Percentiles rank a stretch among this genome's conserved stretches.
Conservation (phyloP, 169 alveolate genomes). For the Cryptosporidium baileyi region DNA sequence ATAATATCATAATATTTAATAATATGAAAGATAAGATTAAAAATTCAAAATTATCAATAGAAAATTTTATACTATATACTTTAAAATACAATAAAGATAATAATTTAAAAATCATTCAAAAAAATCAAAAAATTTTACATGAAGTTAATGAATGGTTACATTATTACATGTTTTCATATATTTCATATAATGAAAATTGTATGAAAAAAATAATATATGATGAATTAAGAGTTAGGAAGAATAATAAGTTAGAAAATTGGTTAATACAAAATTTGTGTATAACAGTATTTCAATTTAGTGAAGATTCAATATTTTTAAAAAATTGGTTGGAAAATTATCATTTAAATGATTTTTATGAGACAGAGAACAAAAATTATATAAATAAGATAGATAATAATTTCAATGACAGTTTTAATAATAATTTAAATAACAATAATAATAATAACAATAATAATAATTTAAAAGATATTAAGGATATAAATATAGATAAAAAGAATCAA, state of each 20-base stretch:
- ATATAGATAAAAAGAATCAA: background rate
- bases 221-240: background rate
- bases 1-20: slow-evolving; percentile 2
- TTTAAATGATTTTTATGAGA: slow-evolving; percentile 8
- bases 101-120: background rate
- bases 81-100: background rate
- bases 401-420: too few relatives aligned
- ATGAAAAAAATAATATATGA: slow-evolving; percentile 27
- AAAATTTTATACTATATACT: background rate
- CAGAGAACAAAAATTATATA: too few relatives aligned
- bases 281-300: slow-evolving; percentile 57
- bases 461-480: background rate
- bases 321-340: slow-evolving; percentile 55
- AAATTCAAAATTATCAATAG: background rate
- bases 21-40: background rate
- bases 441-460: background rate
- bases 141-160: slow-evolving; percentile 51
- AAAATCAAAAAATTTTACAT: background rate
- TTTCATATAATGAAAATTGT: slow-evolving; percentile 44
- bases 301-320: slow-evolving; percentile 11
- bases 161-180: slow-evolving; percentile 31
- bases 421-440: background rate
- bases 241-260: slow-evolving; percentile 13
- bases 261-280: slow-evolving; percentile 36
- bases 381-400: background rate